Evolutionary conservation across 495 filamentous ascomycete species (phyloP).

Genomic region (Chaetomium cochliodes): DNA sequence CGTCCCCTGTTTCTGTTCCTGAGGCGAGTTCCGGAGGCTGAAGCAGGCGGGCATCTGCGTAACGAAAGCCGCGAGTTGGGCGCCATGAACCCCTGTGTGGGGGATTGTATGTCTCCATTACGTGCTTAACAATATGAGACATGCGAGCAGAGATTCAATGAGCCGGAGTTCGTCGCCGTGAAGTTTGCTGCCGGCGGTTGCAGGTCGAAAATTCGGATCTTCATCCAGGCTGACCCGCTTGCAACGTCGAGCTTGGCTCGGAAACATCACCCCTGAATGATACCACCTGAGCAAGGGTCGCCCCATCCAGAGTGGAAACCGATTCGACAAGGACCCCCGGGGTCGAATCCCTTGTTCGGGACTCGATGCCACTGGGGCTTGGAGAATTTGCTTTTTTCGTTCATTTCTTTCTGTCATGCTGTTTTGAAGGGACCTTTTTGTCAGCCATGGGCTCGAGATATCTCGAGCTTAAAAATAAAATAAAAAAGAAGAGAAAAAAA

Average conservation of each 20-base stretch:
- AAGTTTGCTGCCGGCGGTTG: not conserved
- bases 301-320: slow-evolving; percentile 7
- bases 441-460: not conserved
- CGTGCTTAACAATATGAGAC: not conserved
- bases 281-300: slow-evolving; percentile 5
- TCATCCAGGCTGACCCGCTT: slow-evolving; percentile 8
- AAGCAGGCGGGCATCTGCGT: not conserved
- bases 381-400: slow-evolving; percentile 21
- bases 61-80: not conserved
- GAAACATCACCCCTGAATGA: slow-evolving; percentile 21
- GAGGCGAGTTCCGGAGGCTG: not conserved
- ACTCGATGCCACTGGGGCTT: slow-evolving; percentile 17
- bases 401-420: slow-evolving; percentile 18
- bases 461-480: no score
- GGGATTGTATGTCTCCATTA: not conserved
- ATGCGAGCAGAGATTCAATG: not conserved
- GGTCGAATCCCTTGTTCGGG: slow-evolving; percentile 3
- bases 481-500: no score
- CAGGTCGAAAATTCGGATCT: slow-evolving; percentile 12
- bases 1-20: not conserved
- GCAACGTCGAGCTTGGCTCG: slow-evolving; percentile 18
- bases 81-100: not conserved
- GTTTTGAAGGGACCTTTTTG: not conserved
- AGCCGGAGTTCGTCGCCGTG: not conserved
- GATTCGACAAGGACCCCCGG: slow-evolving; percentile 19